Evolutionary conservation across 805 yeast genomes (phyloP), one percentile per base, ranked within the genome.

Genomic region (Barnettozyma wickerhamii): DNA sequence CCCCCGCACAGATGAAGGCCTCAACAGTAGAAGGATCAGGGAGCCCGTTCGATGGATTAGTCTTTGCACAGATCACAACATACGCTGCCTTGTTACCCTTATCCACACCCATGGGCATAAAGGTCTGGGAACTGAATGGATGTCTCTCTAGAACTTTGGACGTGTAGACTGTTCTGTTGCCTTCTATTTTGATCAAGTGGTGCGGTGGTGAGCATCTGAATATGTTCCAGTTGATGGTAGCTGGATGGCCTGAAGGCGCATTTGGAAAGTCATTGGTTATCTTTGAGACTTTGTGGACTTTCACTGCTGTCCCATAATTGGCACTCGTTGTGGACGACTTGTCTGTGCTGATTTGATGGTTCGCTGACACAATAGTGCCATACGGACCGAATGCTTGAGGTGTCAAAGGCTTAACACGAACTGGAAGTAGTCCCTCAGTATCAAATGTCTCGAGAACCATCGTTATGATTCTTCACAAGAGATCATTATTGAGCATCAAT

Each of bases 281-380:
- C 2, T 87, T 82, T 1, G 93, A 79, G 5, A 89, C 93, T 46
- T 81, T 72, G 47, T 75, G 77, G 34, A 87, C 60, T 53, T 90
- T 90, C 5, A 75, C 68, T 2, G 97, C 97, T 2, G 97, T 90
- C n/a, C 97, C 97, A 56, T 90, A 89, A 63, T 90, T 90, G 5
- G 96, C 97, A 17, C 73, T 63, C 5, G 73, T 57, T 24, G 71
- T 30, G 7, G 29, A 23, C 12, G 29, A 23, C 12, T 23, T 59
- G 29, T 60, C 55, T 37, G 70, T 64, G 20, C 37, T 56, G 21
- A 85, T 67, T 60, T 86, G 95, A 52, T 87, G 84, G 45, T 75
- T 76, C 4, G 95, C 85, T 20, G 93, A 83, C 32, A 89, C 75
- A 10, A 86, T 79, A 1, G 83, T 77, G 2, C 97, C 97, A 58